These are phyloP conservation scores for Colletotrichum zoysiae DNA, from an alignment of 2,329 filamentous ascomycete species.

Conservation along the genomic window DNA sequence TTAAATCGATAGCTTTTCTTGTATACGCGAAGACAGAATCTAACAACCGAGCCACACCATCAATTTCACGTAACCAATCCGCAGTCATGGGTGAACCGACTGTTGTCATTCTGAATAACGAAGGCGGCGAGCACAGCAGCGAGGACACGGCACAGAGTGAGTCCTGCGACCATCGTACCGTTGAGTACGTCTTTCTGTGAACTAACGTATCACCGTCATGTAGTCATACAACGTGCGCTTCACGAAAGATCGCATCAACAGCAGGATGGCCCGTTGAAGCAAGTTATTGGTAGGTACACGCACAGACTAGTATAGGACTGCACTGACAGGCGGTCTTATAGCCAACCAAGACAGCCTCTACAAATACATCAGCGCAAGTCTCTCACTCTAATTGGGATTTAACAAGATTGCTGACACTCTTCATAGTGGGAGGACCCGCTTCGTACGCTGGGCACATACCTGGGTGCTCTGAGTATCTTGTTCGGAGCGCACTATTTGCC, in stretches of 20 bases:
- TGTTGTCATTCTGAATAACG: background rate
- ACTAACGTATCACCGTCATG: background rate
- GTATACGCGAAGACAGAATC: background rate
- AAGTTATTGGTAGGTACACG: background rate
- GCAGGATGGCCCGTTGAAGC: slow-evolving; percentile 12
- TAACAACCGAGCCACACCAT: background rate
- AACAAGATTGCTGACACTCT: background rate
- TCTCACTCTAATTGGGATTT: no score
- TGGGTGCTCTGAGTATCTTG: slow-evolving; percentile 13
- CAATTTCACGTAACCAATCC: background rate
- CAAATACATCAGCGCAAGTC: slow-evolving; percentile 28
- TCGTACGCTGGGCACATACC: slow-evolving; percentile 28
- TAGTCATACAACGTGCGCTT: slow-evolving; percentile 15
- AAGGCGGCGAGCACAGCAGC: background rate
- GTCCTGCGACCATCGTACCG: background rate
- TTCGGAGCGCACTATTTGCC: slow-evolving; percentile 29
- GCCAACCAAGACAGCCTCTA: slow-evolving; percentile 35
- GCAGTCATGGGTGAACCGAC: slow-evolving; percentile 13
- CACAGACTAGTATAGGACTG: no score
- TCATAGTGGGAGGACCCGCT: slow-evolving; percentile 31
- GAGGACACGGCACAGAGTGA: slow-evolving; percentile 10
- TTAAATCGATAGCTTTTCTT: background rate
- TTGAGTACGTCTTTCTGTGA: accelerated
- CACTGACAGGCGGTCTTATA: background rate
- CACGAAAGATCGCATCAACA: background rate